Evolutionary conservation across 1,139 yeast species (phyloP).

Genomic region (Nakaseomyces bracarensis): DNA sequence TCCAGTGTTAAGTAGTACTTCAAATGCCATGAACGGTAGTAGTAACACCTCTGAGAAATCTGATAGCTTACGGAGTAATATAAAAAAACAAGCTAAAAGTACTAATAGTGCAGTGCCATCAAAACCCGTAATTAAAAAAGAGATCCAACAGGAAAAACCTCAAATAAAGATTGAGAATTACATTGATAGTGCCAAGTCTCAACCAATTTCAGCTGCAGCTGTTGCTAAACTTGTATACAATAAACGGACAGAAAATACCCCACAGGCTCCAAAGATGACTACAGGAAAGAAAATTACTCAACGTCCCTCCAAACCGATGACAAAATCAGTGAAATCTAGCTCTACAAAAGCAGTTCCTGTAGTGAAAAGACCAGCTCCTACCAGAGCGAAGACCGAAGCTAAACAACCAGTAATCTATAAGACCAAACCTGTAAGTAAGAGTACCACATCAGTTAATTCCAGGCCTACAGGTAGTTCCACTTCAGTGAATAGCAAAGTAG

Average conservation of each 20-base stretch:
- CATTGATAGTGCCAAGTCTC: slow-evolving; percentile 9
- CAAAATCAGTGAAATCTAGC: background rate
- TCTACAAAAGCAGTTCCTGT: slow-evolving; percentile 7
- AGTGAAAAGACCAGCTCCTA: background rate
- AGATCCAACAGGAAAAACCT: slow-evolving; percentile 4
- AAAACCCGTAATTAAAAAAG: background rate
- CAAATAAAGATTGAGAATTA: background rate
- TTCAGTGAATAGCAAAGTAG: background rate
- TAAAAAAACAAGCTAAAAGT: background rate
- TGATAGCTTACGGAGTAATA: background rate
- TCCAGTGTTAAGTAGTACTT: background rate
- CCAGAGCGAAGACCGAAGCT: background rate
- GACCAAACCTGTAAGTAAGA: background rate
- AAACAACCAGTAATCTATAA: background rate
- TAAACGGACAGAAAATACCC: background rate
- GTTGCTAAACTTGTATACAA: slow-evolving; percentile 12
- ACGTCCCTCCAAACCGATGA: background rate
- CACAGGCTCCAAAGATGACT: background rate
- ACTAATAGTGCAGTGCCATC: background rate
- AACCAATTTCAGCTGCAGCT: slow-evolving; percentile 11
- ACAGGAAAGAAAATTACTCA: background rate
- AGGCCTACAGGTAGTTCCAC: background rate
- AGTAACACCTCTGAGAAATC: background rate
- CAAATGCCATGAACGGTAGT: background rate
- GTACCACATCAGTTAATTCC: background rate